Percentiles rank a stretch among this genome's conserved stretches.
Evolutionary conservation across 2,329 filamentous ascomycete genomes (phyloP).

Genomic region (Hypoxylon sp.): DNA sequence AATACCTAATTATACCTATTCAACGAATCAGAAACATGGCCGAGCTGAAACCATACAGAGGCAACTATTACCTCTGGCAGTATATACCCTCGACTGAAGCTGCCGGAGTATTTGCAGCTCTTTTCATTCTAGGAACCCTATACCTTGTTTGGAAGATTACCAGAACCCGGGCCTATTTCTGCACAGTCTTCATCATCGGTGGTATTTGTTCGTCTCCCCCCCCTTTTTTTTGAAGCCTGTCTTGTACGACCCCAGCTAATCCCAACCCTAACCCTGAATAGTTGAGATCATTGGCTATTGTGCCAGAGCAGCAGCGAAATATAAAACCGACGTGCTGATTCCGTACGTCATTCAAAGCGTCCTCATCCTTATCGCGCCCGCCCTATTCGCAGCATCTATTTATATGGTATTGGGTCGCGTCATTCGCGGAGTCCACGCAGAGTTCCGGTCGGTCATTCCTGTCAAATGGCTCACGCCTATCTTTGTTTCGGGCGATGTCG

Average conservation of each 20-base stretch:
- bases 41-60: slow-evolving; percentile 6
- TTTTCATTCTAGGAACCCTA: background rate
- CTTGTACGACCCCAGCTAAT: background rate
- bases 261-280: slow-evolving; percentile 18
- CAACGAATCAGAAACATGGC: background rate
- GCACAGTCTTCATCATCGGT: slow-evolving; percentile 2
- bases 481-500: slow-evolving; percentile 63
- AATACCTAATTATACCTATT: no score
- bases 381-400: slow-evolving; percentile 59
- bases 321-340: slow-evolving; percentile 44
- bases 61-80: slow-evolving; percentile 7
- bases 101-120: background rate
- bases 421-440: slow-evolving; percentile 50
- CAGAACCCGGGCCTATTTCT: slow-evolving; percentile 1
- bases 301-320: slow-evolving; percentile 44
- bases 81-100: slow-evolving; percentile 2
- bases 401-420: slow-evolving; percentile 60
- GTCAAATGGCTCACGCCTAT: slow-evolving; percentile 58
- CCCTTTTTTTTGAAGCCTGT: background rate
- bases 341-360: slow-evolving; percentile 54
- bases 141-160: background rate
- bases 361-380: slow-evolving; percentile 56
- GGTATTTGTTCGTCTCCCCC: slow-evolving; percentile 5
- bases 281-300: slow-evolving; percentile 56
- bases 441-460: slow-evolving; percentile 46